A percentile compares a stretch with the other conserved stretches of the same genome.
phyloP scores from a whole-genome alignment of 1,284 basidiomycete species.

The Cutaneotrichosporon spelunceum region DNA sequence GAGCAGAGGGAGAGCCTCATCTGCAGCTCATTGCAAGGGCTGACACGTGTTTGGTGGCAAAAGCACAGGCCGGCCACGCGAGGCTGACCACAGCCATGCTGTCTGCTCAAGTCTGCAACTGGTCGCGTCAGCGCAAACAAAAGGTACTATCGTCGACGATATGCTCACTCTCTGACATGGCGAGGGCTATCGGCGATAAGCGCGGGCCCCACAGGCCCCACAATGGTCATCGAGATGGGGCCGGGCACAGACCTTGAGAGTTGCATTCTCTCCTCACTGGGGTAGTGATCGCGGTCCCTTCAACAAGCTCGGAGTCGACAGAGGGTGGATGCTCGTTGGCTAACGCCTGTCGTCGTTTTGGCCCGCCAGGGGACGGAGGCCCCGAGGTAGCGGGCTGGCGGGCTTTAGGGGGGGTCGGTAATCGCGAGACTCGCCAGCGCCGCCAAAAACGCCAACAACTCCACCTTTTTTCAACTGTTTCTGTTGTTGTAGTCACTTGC shows the following conservation, averaged over 20 bases:
- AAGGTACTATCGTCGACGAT: not conserved
- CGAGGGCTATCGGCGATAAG: not conserved
- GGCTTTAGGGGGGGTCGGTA: not conserved
- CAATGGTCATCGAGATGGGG: not conserved
- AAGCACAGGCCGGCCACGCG: too few relatives aligned
- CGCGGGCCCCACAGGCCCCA: not conserved
- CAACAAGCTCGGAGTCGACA: not conserved
- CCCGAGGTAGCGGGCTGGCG: not conserved
- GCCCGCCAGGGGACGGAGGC: not conserved
- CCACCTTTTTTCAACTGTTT: not conserved
- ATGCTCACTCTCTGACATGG: not conserved
- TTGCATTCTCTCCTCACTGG: not conserved
- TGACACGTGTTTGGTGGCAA: too few relatives aligned
- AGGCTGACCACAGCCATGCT: not conserved
- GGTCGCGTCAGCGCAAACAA: not conserved
- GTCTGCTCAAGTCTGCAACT: too few relatives aligned
- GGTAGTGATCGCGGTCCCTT: not conserved
- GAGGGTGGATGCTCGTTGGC: not conserved
- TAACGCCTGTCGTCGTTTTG: not conserved
- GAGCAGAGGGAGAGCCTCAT: too few relatives aligned
- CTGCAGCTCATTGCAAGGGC: too few relatives aligned
- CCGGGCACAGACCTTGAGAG: not conserved
- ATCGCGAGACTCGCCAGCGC: not conserved
- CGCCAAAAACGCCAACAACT: not conserved
- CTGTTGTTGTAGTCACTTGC: not conserved